A percentile compares a stretch with the other conserved stretches of the same genome.
Conservation (phyloP, 2,329 filamentous ascomycete genomes). For the Sporothrix pallida region DNA sequence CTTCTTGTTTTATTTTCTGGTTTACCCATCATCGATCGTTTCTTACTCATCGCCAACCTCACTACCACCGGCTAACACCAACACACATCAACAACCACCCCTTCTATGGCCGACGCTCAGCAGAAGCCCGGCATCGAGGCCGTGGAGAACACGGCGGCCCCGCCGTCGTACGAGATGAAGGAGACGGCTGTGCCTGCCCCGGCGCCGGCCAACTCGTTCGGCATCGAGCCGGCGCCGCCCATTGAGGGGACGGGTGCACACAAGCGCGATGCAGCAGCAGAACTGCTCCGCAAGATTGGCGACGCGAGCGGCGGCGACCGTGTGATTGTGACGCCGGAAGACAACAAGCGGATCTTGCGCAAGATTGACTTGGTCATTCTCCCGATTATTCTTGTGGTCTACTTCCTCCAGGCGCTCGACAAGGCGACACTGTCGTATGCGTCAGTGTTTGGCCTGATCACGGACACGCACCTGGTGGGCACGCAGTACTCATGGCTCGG, state of each 20-base stretch:
- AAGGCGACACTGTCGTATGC: constrained; percentile 40
- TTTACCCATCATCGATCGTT: neutral
- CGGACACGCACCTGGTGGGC: constrained; percentile 36
- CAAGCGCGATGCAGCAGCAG: constrained; percentile 36
- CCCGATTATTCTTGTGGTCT: constrained; percentile 48
- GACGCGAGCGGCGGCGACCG: constrained; percentile 32
- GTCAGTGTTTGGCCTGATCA: constrained; percentile 39
- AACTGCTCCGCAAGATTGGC: constrained; percentile 37
- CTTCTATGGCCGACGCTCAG: constrained; percentile 25
- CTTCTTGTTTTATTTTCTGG: neutral
- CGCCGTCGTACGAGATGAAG: neutral
- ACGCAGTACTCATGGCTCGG: constrained; percentile 41
- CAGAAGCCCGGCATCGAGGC: constrained; percentile 36
- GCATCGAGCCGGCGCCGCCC: constrained; percentile 33
- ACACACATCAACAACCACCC: neutral
- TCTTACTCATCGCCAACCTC: neutral
- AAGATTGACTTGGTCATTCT: constrained; percentile 59
- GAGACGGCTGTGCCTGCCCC: neutral
- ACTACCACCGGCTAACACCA: neutral
- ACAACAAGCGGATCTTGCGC: constrained; percentile 57
- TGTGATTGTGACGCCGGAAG: constrained; percentile 56
- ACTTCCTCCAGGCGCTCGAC: constrained; percentile 40
- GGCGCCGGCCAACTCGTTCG: neutral
- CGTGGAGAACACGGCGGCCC: constrained; percentile 24
- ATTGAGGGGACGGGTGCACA: neutral